Percentiles rank a stretch among this genome's conserved stretches.
These are phyloP conservation scores for Trichoderma asperellum DNA, from an alignment of 2,329 filamentous ascomycete species.

Conservation along the genomic window DNA sequence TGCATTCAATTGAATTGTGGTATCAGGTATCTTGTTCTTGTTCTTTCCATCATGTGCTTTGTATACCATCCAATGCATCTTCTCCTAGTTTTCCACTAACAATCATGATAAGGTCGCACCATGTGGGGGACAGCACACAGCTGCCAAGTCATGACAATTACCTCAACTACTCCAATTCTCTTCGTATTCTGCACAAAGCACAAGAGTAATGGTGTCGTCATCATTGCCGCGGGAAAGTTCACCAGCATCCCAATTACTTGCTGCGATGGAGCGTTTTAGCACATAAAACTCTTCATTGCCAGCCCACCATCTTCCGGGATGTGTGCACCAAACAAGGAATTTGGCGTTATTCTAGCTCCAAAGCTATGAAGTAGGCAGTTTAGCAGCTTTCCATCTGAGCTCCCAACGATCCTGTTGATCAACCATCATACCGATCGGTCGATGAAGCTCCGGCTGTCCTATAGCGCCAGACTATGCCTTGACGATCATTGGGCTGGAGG, in stretches of 20 bases:
- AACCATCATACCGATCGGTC: neutral
- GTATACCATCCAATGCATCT: neutral
- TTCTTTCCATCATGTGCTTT: neutral
- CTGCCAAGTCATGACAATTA: slow-evolving; percentile 1
- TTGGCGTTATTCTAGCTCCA: neutral
- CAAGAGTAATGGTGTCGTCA: slow-evolving; percentile 16
- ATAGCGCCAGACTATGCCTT: neutral
- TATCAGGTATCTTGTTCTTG: neutral
- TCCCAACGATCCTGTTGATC: slow-evolving; percentile 15
- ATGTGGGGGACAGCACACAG: slow-evolving; percentile 1
- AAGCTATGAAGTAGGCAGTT: neutral
- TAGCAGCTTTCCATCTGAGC: neutral
- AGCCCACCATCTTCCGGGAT: neutral
- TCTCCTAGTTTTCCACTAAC: neutral
- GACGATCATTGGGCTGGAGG: neutral
- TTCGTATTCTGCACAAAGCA: neutral
- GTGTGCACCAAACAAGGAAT: slow-evolving; percentile 1
- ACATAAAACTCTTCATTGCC: slow-evolving; percentile 13
- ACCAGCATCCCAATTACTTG: neutral
- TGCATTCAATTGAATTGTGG: neutral
- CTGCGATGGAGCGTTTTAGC: neutral
- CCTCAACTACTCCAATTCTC: neutral
- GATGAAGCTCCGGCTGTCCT: neutral
- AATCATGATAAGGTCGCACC: neutral
- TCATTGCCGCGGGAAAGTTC: neutral